Base-by-base conservation (phyloP, 73 alveolate species). In the Paraurostyla sp. region DNA sequence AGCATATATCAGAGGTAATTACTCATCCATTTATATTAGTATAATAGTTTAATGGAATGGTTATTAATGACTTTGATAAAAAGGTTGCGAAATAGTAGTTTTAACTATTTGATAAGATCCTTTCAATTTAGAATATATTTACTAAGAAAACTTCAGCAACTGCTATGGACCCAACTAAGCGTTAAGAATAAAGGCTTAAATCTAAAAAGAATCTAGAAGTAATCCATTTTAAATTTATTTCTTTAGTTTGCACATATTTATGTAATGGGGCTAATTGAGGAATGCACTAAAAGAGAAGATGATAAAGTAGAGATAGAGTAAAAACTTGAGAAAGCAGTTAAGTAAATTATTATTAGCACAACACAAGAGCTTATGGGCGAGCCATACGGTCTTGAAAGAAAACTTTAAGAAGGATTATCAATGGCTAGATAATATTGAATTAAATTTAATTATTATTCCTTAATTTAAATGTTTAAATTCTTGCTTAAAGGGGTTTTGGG, bases 51-150 rank as follows among this genome's bases (percentile, higher is more conserved):
- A 96, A 96, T 80, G 94, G 93, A n/a, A 63, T 27, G 43, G 91
- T 52, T 30, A 96, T 96, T 43, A 85, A 90, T 29, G 98, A 95
- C 56, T 48, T 52, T 56, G 99, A 96, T 75, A 94, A 76, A 75
- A 81, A 65, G 54, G 89, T 73, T 18, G 98, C 98, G 7, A 94
- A 84, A 58, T 76, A 94, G 58, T 73, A 83, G 42, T 94, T 85
- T 83, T 87, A 94, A 54, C 75, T 91, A 4, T 94, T 94, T 83
- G 98, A 94, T 65, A 94, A 85, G 32, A 93, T 93, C 38, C 62
- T 93, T 23, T 91, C 94, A n/a, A 69, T 63, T 33, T 57, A 91
- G 15, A 92, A 71, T 57, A 46, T 88, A 32, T 62, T 86, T 35
- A 36, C 90, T 23, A 87, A 59, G 85, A 87, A 76, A 41, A 57